Conservation (phyloP, 371 early-diverging fungal genomes). For the Umbelopsis sp. region DNA sequence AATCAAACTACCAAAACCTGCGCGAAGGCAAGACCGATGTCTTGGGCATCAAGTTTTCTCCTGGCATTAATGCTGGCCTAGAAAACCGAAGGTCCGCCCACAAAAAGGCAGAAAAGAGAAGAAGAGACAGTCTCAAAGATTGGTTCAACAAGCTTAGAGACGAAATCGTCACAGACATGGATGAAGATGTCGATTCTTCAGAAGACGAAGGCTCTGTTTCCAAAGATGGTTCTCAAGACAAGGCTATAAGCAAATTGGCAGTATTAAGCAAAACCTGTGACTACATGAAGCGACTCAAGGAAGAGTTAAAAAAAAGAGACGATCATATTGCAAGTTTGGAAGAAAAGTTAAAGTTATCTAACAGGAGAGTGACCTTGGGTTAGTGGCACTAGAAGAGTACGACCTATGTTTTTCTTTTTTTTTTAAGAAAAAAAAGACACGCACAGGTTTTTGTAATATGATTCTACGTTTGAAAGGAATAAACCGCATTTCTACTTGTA, state of each 20-base stretch:
- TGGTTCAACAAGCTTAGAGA: constrained; percentile 78
- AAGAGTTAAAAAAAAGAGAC: constrained; percentile 27
- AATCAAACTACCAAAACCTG: constrained; percentile 86
- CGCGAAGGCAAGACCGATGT: constrained; percentile 80
- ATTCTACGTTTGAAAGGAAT: no score
- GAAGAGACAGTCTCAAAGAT: constrained; percentile 86
- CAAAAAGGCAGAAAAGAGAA: constrained; percentile 92
- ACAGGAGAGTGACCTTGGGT: neutral
- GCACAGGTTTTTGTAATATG: no score
- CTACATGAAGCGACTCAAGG: constrained; percentile 45
- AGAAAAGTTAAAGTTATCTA: constrained; percentile 25
- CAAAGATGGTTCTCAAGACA: constrained; percentile 5
- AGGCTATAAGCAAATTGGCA: constrained; percentile 17
- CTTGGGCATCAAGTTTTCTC: constrained; percentile 72
- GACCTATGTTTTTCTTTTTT: neutral
- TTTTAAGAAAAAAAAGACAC: no score
- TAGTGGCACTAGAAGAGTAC: neutral
- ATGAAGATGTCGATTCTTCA: neutral
- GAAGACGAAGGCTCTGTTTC: neutral
- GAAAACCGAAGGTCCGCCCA: constrained; percentile 76
- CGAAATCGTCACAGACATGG: constrained; percentile 61
- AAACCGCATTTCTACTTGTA: no score
- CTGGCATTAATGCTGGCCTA: constrained; percentile 71
- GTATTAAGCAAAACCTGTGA: constrained; percentile 29
- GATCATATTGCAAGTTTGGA: constrained; percentile 27